Evolutionary conservation across 2,329 filamentous ascomycete species (phyloP).

Genomic region (Neoarthrinium moseri): DNA sequence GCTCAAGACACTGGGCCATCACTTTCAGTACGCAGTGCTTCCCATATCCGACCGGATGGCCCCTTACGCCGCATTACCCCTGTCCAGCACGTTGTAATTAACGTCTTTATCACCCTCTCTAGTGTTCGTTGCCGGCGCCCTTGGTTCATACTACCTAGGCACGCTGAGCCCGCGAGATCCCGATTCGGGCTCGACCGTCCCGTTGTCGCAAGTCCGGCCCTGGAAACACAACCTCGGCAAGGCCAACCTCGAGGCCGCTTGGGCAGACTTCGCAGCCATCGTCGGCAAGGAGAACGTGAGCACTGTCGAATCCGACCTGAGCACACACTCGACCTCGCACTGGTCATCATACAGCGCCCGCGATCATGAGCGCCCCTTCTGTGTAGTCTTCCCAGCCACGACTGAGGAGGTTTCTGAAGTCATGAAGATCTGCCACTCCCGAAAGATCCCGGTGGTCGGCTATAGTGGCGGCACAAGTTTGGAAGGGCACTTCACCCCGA

Average conservation of each 20-base stretch:
- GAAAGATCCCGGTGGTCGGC: conserved; percentile 70
- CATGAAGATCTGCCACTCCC: conserved; percentile 72
- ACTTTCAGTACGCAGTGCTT: conserved; percentile 49
- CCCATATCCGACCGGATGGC: not conserved
- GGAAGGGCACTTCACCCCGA: conserved; percentile 75
- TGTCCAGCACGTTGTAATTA: too few species aligned
- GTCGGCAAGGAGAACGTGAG: conserved; percentile 65
- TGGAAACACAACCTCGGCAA: conserved; percentile 58
- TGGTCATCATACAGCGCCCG: conserved; percentile 60
- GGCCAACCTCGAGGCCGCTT: conserved; percentile 66
- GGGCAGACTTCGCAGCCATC: conserved; percentile 66
- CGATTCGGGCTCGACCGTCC: conserved; percentile 57
- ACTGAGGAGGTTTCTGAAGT: conserved; percentile 73
- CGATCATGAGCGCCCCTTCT: conserved; percentile 54
- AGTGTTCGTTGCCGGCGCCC: conserved; percentile 54
- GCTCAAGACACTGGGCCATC: conserved; percentile 46
- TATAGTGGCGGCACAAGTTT: conserved; percentile 77
- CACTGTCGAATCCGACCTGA: conserved; percentile 54
- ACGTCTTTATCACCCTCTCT: not conserved
- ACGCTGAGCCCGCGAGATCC: conserved; percentile 50
- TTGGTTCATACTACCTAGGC: conserved; percentile 58
- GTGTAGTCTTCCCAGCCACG: conserved; percentile 69
- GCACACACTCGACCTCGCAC: conserved; percentile 56
- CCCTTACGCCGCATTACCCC: too few species aligned
- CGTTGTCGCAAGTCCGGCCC: conserved; percentile 49